These are phyloP conservation scores for Ceratocystis variospora DNA, from an alignment of 2,329 filamentous ascomycete species.

Conservation along the genomic window DNA sequence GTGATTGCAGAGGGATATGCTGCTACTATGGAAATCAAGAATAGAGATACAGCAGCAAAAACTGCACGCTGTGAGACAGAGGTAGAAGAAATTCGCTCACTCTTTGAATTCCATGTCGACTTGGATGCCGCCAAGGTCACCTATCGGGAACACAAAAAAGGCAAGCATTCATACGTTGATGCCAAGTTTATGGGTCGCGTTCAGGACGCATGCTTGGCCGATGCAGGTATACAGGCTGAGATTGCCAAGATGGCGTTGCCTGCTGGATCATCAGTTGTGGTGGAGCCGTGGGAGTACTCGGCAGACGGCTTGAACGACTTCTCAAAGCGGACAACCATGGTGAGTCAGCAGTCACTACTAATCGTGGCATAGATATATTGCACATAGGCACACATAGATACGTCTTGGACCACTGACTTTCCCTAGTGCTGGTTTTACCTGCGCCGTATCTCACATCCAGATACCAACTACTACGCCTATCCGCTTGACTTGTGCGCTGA, in stretches of 20 bases:
- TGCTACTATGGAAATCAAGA: neutral
- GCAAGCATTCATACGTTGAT: constrained; percentile 36
- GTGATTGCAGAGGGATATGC: constrained; percentile 22
- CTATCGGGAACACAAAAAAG: constrained; percentile 26
- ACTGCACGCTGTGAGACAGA: neutral
- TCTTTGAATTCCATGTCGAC: constrained; percentile 28
- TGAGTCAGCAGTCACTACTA: constrained; percentile 21
- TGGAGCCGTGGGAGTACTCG: constrained; percentile 44
- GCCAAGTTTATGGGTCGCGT: constrained; percentile 35
- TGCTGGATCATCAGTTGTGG: constrained; percentile 30
- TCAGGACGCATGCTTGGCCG: constrained; percentile 34
- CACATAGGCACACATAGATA: no score
- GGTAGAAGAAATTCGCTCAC: constrained; percentile 19
- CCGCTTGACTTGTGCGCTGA: constrained; percentile 41
- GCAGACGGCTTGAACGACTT: constrained; percentile 41
- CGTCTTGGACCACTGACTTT: neutral
- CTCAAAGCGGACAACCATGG: constrained; percentile 36
- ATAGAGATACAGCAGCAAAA: no score
- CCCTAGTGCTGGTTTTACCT: constrained; percentile 29
- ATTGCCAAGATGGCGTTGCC: constrained; percentile 33
- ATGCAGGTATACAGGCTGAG: constrained; percentile 31
- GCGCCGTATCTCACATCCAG: constrained; percentile 28
- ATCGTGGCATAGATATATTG: no score
- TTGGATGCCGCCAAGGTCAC: constrained; percentile 23
- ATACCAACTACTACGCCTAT: constrained; percentile 45